Conservation (phyloP, 1,284 basidiomycete genomes). For the Ustilago nuda region DNA sequence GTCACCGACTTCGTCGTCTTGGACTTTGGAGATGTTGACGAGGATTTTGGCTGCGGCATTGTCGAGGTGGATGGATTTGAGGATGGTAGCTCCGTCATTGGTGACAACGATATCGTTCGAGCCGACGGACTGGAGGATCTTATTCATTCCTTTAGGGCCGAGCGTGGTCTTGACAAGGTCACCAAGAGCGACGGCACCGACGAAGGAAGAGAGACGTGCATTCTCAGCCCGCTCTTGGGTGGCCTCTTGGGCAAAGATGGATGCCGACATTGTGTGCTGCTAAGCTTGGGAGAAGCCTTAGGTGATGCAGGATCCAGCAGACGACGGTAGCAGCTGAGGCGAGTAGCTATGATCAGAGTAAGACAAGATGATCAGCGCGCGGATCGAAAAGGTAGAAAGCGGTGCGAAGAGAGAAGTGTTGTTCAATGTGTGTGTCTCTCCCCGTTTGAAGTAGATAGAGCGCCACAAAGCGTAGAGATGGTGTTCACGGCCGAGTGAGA, state of each 20-base stretch:
- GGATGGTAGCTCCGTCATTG: conserved; percentile 98
- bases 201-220: conserved; percentile 95
- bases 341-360: background rate
- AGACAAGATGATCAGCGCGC: background rate
- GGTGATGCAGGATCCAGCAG: background rate
- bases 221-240: conserved; percentile 99
- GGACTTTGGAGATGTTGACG: conserved; percentile 99
- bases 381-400: conserved; percentile 8
- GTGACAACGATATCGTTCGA: conserved; percentile 95
- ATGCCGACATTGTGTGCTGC: conserved; percentile 59
- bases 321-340: too few species aligned
- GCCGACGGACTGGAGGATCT: conserved; percentile 90
- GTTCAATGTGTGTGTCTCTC: conserved; percentile 17
- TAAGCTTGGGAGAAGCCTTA: background rate
- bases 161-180: conserved; percentile 98
- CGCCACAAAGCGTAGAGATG: too few species aligned
- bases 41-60: conserved; percentile 99
- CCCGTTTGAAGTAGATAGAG: too few species aligned
- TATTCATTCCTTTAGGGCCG: conserved; percentile 96
- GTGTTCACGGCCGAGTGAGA: too few species aligned
- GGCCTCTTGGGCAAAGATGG: conserved; percentile 73
- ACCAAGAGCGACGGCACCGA: conserved; percentile 94
- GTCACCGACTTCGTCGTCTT: conserved; percentile 99
- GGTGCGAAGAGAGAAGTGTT: conserved; percentile 18
- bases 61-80: conserved; percentile 96